Conservation (phyloP, 2,329 filamentous ascomycete species). For the Nemania bipapillata region DNA sequence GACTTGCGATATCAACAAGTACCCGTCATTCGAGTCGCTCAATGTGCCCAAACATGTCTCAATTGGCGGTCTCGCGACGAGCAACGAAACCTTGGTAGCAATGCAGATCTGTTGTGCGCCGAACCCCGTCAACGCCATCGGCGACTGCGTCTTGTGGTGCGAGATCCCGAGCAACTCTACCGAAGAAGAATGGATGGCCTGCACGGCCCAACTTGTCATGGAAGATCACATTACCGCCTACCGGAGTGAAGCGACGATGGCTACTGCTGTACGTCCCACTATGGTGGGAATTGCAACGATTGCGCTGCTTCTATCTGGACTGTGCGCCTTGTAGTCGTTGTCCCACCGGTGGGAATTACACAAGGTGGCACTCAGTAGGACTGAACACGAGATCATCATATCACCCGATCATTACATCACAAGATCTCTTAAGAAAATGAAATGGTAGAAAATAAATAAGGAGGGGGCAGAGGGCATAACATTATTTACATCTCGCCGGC, state of each 20-base stretch:
- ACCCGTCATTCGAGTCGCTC: constrained; percentile 4
- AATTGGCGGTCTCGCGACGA: constrained; percentile 1
- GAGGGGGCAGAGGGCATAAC: background rate
- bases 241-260: background rate
- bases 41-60: background rate
- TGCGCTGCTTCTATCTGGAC: constrained; percentile 10
- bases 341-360: background rate
- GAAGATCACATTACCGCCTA: background rate
- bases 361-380: background rate
- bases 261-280: background rate
- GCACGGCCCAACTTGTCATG: background rate
- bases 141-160: constrained; percentile 28
- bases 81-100: constrained; percentile 21
- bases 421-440: background rate
- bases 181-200: background rate
- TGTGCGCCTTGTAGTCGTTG: background rate
- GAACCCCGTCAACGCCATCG: constrained; percentile 18
- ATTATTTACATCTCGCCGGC: background rate
- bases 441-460: background rate
- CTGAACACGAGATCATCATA: background rate
- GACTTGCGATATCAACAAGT: constrained; percentile 2
- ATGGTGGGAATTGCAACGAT: background rate
- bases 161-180: constrained; percentile 6
- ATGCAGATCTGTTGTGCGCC: constrained; percentile 28
- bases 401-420: background rate